Evolutionary conservation across 192 early-diverging fungal genomes (phyloP).

Genomic region (Dissophora globulifera): DNA sequence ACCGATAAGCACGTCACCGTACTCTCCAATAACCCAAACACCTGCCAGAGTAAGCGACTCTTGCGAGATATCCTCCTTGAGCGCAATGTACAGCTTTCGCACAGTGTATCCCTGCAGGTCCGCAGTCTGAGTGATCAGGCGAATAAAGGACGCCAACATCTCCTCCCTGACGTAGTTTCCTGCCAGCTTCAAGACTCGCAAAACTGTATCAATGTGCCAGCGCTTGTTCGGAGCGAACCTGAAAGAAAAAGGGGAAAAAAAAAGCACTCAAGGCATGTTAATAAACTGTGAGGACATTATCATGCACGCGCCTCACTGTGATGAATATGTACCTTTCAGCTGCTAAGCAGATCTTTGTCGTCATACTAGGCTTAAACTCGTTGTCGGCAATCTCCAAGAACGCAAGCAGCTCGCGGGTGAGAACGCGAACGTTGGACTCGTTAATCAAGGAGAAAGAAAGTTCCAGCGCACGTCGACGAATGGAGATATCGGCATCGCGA

Average conservation of each 20-base stretch:
- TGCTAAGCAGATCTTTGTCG: conserved; percentile 89
- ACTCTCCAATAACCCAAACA: conserved; percentile 97
- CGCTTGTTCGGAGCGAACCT: conserved; percentile 92
- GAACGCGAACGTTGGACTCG: conserved; percentile 88
- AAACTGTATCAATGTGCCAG: conserved; percentile 97
- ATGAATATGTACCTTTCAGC: conserved; percentile 86
- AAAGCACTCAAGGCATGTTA: neutral
- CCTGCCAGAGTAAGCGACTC: conserved; percentile 90
- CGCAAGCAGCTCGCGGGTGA: conserved; percentile 92
- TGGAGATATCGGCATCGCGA: conserved; percentile 94
- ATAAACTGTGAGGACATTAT: neutral
- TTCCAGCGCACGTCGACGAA: conserved; percentile 95
- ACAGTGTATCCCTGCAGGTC: conserved; percentile 92
- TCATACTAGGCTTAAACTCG: conserved; percentile 92
- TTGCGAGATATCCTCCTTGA: conserved; percentile 81
- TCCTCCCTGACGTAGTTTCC: conserved; percentile 79
- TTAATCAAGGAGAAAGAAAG: conserved; percentile 97
- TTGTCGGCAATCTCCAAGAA: conserved; percentile 92
- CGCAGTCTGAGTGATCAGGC: conserved; percentile 80
- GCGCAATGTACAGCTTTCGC: conserved; percentile 86
- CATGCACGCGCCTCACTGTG: too few species aligned
- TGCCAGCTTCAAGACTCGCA: conserved; percentile 84
- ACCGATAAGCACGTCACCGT: conserved; percentile 88
- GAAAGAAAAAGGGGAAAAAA: too few species aligned
- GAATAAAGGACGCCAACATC: conserved; percentile 88